Evolutionary conservation across 208 protist species (phyloP).

Genomic region (Entamoeba dispar): DNA sequence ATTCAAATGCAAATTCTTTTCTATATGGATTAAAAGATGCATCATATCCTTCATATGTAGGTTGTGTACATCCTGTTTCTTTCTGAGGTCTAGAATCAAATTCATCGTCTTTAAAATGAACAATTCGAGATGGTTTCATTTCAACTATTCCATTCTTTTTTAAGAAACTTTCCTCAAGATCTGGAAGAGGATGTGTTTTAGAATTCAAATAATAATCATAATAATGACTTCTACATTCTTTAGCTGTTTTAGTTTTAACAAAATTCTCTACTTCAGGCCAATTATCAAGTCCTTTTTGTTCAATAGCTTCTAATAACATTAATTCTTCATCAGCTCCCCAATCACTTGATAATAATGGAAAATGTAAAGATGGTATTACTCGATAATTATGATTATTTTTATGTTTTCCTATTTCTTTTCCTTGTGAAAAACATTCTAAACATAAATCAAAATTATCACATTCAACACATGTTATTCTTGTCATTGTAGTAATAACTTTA

Average conservation of each 20-base stretch:
- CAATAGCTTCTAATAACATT: conserved; percentile 9
- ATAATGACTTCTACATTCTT: neutral
- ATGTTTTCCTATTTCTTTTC: neutral
- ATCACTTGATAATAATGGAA: neutral
- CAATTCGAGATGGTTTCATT: neutral
- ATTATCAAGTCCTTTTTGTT: conserved; percentile 2
- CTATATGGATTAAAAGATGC: neutral
- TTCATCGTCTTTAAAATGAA: neutral
- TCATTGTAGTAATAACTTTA: neutral
- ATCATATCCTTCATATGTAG: neutral
- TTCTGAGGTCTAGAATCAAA: neutral
- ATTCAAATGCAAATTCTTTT: neutral
- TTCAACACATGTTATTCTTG: neutral
- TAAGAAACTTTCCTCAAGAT: neutral
- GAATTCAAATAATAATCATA: neutral
- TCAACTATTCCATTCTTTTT: neutral
- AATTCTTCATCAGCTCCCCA: conserved; percentile 13
- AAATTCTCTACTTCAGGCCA: neutral
- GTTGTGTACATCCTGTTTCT: neutral
- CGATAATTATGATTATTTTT: neutral
- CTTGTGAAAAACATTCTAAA: conserved; percentile 7
- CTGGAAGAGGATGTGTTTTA: neutral
- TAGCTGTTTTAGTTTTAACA: neutral
- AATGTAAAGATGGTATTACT: neutral
- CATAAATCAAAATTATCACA: conserved; percentile 13